Base-by-base conservation (phyloP, 2,329 filamentous ascomycete species). In the Cladosporium sp. region DNA sequence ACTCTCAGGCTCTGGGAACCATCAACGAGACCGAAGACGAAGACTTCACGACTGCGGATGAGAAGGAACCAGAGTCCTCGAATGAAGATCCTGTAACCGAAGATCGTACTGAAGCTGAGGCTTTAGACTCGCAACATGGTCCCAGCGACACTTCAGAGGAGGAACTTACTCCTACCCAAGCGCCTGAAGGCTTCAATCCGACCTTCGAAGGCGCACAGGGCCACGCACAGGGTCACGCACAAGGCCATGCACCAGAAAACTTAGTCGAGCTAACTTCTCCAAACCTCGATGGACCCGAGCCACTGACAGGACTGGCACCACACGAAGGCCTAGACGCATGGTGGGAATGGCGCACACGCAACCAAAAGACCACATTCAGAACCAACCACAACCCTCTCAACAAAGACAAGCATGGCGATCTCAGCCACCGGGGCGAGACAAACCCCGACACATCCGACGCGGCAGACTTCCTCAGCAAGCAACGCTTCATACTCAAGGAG, bases 301-400 rank as follows among this genome's bases (percentile, higher is more conserved):
- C 9, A 15, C 18, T 38, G 7, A 47, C 43, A 8, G 43, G 43
- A 5, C 22, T 47, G 9, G 20, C 20, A 13, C 43, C 43, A 9
- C n/a, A 38, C 27, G 43, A 47, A 30, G 43, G 43, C 15, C 25
- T 39, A 4, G 9, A 30, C 3, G 6, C 16, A 3, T 47, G 43
- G 43, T 39, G 43, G 43, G 7, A 39, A n/a, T 22, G 16, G 7
- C 43, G 18, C 12, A 12, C 7, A 3, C 25, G 16, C 22, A 15
- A n/a, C 13, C 35, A 38, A 16, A 12, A 13, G 16, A 18, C 8
- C 4, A 2, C 9, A 20, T 38, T 47, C 11, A 22, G 25, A 20
- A 47, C 43, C 11, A 47, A 47, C 20, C 43, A 22, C 12, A 47
- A 47, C 18, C 22, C 16, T 6, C 3, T n/a, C 22, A 39, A 30